Evolutionary conservation across 2,329 filamentous ascomycete genomes (phyloP).

Genomic region (Fusarium phyllophilum): DNA sequence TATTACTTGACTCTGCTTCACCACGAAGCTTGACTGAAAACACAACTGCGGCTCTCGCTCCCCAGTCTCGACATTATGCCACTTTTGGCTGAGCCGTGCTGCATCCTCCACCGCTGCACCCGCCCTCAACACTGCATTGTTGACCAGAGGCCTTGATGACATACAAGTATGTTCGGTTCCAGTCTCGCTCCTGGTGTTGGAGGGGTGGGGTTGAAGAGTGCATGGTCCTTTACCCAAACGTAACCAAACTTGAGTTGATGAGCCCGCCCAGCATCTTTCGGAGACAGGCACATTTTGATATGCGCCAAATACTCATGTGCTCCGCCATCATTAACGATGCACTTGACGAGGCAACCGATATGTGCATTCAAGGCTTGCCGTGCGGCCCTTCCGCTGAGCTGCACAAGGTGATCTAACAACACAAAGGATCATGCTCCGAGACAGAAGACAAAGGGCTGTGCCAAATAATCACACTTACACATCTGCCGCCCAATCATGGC

Average conservation of each 20-base stretch:
- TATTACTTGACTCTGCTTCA: conserved; percentile 20
- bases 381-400: conserved; percentile 27
- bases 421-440: conserved; percentile 28
- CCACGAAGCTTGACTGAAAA: not conserved
- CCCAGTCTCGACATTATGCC: conserved; percentile 12
- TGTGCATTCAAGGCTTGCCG: conserved; percentile 12
- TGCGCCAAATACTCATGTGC: conserved; percentile 31
- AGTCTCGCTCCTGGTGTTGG: conserved; percentile 22
- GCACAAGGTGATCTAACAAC: conserved; percentile 28
- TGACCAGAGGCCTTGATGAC: conserved; percentile 23
- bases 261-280: conserved; percentile 13
- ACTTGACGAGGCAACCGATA: conserved; percentile 10
- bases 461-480: conserved; percentile 32
- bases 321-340: conserved; percentile 33
- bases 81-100: conserved; percentile 23
- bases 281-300: conserved; percentile 17
- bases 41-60: conserved; percentile 14
- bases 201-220: conserved; percentile 34
- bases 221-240: conserved; percentile 18
- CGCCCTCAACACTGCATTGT: conserved; percentile 13
- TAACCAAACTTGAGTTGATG: conserved; percentile 8
- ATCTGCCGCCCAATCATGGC: conserved; percentile 25
- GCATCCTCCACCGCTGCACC: conserved; percentile 29
- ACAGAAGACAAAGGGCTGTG: conserved; percentile 34
- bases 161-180: conserved; percentile 20